phyloP scores from a whole-genome alignment of 2,329 filamentous ascomycete genomes.

The Alternaria incomplexa region DNA sequence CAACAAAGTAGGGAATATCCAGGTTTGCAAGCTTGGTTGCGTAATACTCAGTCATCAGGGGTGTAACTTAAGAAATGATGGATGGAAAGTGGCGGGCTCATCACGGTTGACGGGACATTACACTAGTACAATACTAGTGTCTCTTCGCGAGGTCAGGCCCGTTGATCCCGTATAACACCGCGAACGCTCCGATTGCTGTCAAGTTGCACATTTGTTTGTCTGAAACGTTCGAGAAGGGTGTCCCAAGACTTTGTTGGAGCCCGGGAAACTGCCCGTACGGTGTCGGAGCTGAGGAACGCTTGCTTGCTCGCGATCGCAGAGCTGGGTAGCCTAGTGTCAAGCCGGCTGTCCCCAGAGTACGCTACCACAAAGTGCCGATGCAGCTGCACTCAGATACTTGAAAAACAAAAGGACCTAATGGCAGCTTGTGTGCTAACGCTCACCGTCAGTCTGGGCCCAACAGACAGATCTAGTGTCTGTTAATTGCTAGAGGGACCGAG shows the following conservation, averaged over 20 bases:
- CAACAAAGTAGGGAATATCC: neutral
- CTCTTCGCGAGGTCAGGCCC: neutral
- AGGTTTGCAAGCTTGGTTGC: neutral
- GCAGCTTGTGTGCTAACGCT: neutral
- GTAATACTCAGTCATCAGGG: neutral
- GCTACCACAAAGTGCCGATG: neutral
- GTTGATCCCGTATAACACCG: conserved; percentile 2
- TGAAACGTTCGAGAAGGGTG: conserved; percentile 7
- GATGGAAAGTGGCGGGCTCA: neutral
- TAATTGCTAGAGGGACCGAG: neutral
- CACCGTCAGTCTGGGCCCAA: neutral
- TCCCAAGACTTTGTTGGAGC: neutral
- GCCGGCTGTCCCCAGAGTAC: neutral
- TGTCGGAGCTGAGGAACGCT: neutral
- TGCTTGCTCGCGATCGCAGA: neutral
- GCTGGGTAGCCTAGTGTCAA: neutral
- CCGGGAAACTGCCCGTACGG: neutral
- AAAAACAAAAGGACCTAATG: neutral
- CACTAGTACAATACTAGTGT: conserved; percentile 7
- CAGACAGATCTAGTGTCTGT: neutral
- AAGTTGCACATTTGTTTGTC: conserved; percentile 1
- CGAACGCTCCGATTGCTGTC: conserved; percentile 5
- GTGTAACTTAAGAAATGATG: neutral
- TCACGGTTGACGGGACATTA: neutral
- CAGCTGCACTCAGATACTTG: neutral